Conservation (phyloP, 2,329 filamentous ascomycete species). For the Alternaria rosae region DNA sequence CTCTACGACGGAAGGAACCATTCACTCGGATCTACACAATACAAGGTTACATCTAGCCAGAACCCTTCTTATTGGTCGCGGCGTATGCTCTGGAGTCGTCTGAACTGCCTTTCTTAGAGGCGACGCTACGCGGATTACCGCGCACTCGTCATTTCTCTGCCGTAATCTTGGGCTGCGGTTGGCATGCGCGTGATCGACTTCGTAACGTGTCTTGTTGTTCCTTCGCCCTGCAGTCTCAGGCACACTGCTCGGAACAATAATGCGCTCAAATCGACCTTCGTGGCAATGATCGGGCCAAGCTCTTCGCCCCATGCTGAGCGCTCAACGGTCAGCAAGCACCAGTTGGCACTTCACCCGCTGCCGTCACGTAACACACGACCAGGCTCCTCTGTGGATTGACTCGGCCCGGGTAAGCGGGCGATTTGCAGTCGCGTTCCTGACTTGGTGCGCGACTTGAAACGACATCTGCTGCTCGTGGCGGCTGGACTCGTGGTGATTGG, state of each 20-base stretch:
- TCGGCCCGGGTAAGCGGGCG: conserved; percentile 2
- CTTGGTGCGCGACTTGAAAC: neutral
- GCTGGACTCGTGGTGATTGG: neutral
- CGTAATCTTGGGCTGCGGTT: neutral
- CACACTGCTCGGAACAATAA: conserved; percentile 5
- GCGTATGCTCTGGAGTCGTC: neutral
- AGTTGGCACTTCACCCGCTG: conserved; percentile 5
- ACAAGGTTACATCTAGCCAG: neutral
- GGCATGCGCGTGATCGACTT: neutral
- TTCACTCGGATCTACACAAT: conserved; percentile 7
- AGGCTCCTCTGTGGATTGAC: neutral
- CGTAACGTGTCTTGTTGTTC: neutral
- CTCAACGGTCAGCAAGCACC: conserved; percentile 5
- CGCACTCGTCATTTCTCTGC: conserved; percentile 2
- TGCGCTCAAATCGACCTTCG: conserved; percentile 1
- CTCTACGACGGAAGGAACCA: conserved; percentile 14
- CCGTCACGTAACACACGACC: conserved; percentile 7
- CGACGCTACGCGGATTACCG: neutral
- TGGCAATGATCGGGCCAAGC: neutral
- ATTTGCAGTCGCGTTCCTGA: conserved; percentile 3
- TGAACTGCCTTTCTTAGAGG: neutral
- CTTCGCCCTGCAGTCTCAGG: neutral
- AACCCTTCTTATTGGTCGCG: neutral
- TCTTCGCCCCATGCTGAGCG: neutral
- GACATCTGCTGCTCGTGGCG: conserved; percentile 10